These are phyloP conservation scores for Dimocarpus longan DNA, from an alignment of 345 rosid genomes.

Conservation along the genomic window DNA sequence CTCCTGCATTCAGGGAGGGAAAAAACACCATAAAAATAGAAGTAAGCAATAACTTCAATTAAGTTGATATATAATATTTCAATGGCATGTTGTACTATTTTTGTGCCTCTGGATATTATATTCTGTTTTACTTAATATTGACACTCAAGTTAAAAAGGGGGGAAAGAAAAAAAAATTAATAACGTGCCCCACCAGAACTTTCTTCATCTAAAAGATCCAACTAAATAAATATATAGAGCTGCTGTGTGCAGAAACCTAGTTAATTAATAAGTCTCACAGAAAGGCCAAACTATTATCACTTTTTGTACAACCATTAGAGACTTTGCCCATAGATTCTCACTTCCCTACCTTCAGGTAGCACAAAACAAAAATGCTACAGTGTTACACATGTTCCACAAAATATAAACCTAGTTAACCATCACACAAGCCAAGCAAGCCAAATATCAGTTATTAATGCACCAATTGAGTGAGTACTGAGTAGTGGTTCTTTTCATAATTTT, in stretches of 20 bases:
- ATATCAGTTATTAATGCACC: not conserved
- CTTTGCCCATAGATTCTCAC: not conserved
- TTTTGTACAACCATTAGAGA: not conserved
- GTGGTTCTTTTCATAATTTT: not conserved
- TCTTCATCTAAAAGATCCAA: not conserved
- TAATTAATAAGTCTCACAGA: not conserved
- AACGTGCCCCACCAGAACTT: not conserved
- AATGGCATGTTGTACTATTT: not conserved
- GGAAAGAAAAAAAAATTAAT: not conserved
- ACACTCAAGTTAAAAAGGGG: not conserved
- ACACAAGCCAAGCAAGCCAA: not conserved
- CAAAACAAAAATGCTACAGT: not conserved
- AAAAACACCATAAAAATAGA: not conserved
- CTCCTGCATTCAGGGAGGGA: slow-evolving; percentile 46
- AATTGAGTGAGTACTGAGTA: not conserved
- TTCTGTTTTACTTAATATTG: not conserved
- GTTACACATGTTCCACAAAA: not conserved
- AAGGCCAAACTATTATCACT: not conserved
- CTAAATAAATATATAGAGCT: not conserved
- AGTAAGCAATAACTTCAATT: not conserved
- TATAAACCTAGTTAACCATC: not conserved
- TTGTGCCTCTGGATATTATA: not conserved
- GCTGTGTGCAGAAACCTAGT: not conserved
- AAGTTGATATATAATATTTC: not conserved
- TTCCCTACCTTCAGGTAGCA: not conserved